Percentiles rank a stretch among this genome's conserved stretches.
phyloP scores from a whole-genome alignment of 768 basidiomycete species.

The Dioszegia aurantiaca region DNA sequence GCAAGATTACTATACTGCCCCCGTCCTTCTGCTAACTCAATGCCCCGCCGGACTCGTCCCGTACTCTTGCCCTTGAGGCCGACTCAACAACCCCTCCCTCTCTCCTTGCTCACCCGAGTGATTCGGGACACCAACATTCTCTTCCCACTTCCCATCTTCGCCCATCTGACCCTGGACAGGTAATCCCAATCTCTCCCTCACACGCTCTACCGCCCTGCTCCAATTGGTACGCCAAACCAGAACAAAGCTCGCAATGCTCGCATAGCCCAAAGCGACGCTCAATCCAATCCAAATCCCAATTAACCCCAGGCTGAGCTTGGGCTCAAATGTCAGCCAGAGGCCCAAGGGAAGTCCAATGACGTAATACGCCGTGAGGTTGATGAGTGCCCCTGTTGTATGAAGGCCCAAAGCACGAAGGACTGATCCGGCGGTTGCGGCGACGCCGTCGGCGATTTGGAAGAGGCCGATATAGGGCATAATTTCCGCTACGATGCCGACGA shows the following conservation, averaged over 20 bases:
- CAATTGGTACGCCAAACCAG: conserved; percentile 45
- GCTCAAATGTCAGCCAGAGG: conserved; percentile 57
- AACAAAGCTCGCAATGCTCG: conserved; percentile 28
- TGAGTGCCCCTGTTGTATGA: conserved; percentile 68
- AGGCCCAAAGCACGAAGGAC: conserved; percentile 80
- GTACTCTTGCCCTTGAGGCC: neutral
- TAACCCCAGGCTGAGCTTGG: conserved; percentile 68
- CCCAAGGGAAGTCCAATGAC: conserved; percentile 78
- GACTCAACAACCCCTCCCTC: neutral
- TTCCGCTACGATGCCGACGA: conserved; percentile 62
- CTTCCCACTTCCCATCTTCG: conserved; percentile 40
- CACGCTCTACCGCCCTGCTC: conserved; percentile 39
- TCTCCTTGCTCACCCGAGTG: neutral
- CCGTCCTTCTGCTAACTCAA: too few relatives aligned
- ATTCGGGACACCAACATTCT: neutral
- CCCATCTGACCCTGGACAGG: conserved; percentile 33
- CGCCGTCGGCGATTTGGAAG: conserved; percentile 73
- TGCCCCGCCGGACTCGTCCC: neutral
- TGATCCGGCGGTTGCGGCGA: conserved; percentile 66
- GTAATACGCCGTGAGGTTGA: conserved; percentile 82
- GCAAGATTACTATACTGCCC: too few relatives aligned
- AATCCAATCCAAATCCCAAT: conserved; percentile 83
- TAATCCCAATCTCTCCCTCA: conserved; percentile 42
- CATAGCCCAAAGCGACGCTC: conserved; percentile 42
- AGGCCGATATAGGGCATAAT: conserved; percentile 68